Evolutionary conservation across 306 rosid species (phyloP).

Genomic region (Acacia confusa): DNA sequence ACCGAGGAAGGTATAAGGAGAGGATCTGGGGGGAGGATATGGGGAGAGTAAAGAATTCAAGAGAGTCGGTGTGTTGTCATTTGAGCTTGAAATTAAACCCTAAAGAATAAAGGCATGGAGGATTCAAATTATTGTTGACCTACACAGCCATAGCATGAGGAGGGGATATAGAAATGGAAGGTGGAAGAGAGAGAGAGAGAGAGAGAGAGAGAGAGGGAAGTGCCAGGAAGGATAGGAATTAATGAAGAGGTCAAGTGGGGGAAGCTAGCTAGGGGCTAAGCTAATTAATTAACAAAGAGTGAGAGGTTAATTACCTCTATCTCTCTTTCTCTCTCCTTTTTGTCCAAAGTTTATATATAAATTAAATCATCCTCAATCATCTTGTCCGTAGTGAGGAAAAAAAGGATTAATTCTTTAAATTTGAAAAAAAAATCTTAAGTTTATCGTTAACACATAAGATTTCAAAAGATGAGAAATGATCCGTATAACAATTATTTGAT

Average conservation of each 20-base stretch:
- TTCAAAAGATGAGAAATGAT: no score
- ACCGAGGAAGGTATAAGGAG: constrained; percentile 32
- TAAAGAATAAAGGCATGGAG: constrained; percentile 39
- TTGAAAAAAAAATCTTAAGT: no score
- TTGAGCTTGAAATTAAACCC: constrained; percentile 58
- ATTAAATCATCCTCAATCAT: no score
- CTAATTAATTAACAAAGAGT: constrained; percentile 32
- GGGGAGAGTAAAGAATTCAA: constrained; percentile 26
- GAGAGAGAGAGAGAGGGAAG: not conserved
- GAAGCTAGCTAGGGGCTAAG: constrained; percentile 24
- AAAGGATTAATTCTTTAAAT: no score
- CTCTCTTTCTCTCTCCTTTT: no score
- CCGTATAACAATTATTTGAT: no score
- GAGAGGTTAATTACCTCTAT: constrained; percentile 24
- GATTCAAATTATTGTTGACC: constrained; percentile 50
- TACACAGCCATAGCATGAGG: constrained; percentile 6
- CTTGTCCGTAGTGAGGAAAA: no score
- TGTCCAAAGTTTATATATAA: no score
- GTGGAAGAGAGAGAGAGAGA: not conserved
- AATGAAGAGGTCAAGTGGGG: constrained; percentile 30
- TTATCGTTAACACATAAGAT: no score
- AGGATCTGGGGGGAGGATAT: constrained; percentile 25
- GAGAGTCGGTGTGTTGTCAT: constrained; percentile 66
- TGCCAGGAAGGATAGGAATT: not conserved
- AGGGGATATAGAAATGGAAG: constrained; percentile 14